Evolutionary conservation across 2,329 filamentous ascomycete genomes (phyloP), one percentile per base, ranked within the genome.

Genomic region (Epichloe coenophiala): DNA sequence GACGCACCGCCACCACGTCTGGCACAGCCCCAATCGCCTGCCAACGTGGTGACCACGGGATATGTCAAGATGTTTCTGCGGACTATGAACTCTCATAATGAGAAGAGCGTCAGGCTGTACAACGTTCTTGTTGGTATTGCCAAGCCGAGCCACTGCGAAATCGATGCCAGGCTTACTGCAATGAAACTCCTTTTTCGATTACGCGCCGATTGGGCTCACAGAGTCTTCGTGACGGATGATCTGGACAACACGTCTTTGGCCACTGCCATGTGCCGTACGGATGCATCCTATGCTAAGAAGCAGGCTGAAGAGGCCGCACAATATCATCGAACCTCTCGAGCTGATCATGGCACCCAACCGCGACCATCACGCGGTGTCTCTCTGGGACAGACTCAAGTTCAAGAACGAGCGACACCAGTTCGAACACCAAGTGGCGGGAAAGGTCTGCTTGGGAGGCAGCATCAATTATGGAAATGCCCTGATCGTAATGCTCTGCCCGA

Each of bases 131-230:
- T 90, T 41, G 72, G 73, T 48, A 80, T 89, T 56, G 80, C 77
- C 5, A 76, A 75, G 56, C 76, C 76, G 15, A 73, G 71, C 31
- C 70, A 74, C 35, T 80, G 77, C 54, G 83, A 85, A 53, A 71
- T 76, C 6, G 82, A 87, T 65, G 82, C 85, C 48, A 82, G 86
- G 6, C 69, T 93, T 27, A 83, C 81, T 12, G 82, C 84, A 2
- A 79, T 90, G 72, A 88, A 87, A 59, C 68, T 91, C 42, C 71
- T 96, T 2, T 91, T 94, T 62, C 81, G 90, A 42, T 70, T 96
- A 33, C 80, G 90, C 52, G 88, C 88, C 21, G 88, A 95, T 65
- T 88, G 85, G 63, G 80, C 84, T 9, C 80, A 90, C 56, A 78
- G 83, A 43, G 76, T 96, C 4, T 88, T 84, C 52, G 71, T 95